These are phyloP conservation scores for Eragrostis tef DNA, from an alignment of 202 grass and related monocot species.

Conservation along the genomic window DNA sequence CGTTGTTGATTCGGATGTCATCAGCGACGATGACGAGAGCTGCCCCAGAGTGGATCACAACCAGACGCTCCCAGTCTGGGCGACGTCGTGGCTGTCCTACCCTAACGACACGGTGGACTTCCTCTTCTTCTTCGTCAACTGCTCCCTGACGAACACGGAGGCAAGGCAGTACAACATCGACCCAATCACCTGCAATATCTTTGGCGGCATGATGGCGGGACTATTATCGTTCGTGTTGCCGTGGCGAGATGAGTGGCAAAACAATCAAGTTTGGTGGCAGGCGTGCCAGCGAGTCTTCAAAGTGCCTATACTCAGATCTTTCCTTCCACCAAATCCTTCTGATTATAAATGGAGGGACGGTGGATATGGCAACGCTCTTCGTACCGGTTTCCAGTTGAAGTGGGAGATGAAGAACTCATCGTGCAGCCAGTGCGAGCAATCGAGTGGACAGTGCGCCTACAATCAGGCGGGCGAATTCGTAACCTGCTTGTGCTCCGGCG, in stretches of 20 bases:
- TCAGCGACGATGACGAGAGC: rapidly evolving
- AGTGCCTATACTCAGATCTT: background rate
- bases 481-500: background rate
- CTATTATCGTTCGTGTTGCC: conserved; percentile 9
- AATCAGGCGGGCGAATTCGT: background rate
- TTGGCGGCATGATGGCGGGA: rapidly evolving
- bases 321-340: too few relatives aligned
- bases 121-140: conserved; percentile 45
- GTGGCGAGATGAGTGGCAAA: too few relatives aligned
- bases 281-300: background rate
- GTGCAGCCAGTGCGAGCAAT: conserved; percentile 32
- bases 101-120: background rate
- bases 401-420: background rate
- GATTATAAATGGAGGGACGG: background rate
- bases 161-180: rapidly evolving
- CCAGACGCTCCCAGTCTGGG: background rate
- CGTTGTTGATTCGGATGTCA: too few relatives aligned
- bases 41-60: conserved; percentile 31
- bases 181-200: rapidly evolving
- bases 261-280: background rate
- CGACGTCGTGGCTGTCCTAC: background rate
- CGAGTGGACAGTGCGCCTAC: background rate
- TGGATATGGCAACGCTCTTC: background rate
- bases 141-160: rapidly evolving
- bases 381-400: conserved; percentile 39